Percentiles rank a stretch among this genome's conserved stretches.
These are phyloP conservation scores for Chlorella vulgaris DNA, from an alignment of 139 green algal species.

Conservation along the genomic window DNA sequence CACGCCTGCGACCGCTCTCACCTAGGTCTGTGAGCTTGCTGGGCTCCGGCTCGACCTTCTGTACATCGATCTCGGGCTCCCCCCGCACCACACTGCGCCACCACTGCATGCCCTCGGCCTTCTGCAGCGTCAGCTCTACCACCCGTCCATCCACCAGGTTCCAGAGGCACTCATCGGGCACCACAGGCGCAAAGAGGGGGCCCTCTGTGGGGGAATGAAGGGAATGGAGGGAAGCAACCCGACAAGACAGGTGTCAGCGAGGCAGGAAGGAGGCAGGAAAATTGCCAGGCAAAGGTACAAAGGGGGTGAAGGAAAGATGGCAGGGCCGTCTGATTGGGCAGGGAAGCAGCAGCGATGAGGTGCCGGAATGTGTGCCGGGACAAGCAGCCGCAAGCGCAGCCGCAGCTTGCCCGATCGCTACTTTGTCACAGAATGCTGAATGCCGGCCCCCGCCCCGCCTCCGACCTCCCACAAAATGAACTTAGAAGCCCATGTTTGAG, in stretches of 20 bases:
- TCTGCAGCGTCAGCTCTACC: conserved; percentile 87
- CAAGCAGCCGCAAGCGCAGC: no score
- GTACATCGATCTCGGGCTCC: conserved; percentile 88
- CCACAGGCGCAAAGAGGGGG: conserved; percentile 76
- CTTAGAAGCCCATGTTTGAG: no score
- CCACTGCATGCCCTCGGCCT: conserved; percentile 93
- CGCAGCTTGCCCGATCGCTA: no score
- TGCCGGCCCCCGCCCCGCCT: no score
- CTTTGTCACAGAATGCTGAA: no score
- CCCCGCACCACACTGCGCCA: conserved; percentile 85
- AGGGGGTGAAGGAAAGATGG: neutral
- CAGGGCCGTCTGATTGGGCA: neutral
- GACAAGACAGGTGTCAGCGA: neutral
- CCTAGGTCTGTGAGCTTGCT: conserved; percentile 93
- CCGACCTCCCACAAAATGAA: no score
- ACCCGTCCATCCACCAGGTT: conserved; percentile 66
- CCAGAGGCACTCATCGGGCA: conserved; percentile 92
- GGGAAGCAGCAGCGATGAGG: no score
- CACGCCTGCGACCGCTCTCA: no score
- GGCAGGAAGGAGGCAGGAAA: neutral
- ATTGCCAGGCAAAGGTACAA: neutral
- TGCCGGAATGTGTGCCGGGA: no score
- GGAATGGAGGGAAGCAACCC: neutral
- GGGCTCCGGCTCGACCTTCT: conserved; percentile 95
- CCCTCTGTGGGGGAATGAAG: conserved; percentile 55